Evolutionary conservation across 1,284 basidiomycete genomes (phyloP).

Genomic region (Xanthoconium separans): DNA sequence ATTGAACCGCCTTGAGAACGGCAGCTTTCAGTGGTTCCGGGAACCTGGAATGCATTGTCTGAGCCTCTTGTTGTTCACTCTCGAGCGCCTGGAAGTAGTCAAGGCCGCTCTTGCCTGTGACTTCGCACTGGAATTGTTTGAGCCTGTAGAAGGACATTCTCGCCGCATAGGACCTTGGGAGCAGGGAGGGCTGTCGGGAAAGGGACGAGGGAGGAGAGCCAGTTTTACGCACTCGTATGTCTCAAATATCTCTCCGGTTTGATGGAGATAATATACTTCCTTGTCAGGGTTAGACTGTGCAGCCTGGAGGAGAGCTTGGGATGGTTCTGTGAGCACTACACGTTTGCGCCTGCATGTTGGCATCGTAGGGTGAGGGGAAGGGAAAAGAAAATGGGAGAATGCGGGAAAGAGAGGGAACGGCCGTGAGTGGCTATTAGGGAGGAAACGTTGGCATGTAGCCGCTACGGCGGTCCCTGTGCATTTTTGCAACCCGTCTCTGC

Average conservation of each 20-base stretch:
- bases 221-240: conserved; percentile 77
- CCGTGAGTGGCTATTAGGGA: conserved; percentile 41
- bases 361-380: conserved; percentile 48
- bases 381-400: conserved; percentile 28
- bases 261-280: conserved; percentile 85
- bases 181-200: conserved; percentile 24
- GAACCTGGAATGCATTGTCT: conserved; percentile 86
- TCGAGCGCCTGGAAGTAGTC: conserved; percentile 94
- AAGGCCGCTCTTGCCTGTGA: conserved; percentile 89
- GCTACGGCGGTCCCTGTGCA: conserved; percentile 36
- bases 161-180: conserved; percentile 77
- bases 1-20: conserved; percentile 91
- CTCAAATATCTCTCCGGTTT: conserved; percentile 95
- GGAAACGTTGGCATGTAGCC: conserved; percentile 41
- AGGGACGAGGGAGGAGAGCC: conserved; percentile 10
- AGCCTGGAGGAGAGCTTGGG: conserved; percentile 62
- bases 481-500: conserved; percentile 34
- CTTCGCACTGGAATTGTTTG: conserved; percentile 93
- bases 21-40: conserved; percentile 90
- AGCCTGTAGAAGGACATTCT: conserved; percentile 93
- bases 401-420: conserved; percentile 38
- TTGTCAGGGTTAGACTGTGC: conserved; percentile 61
- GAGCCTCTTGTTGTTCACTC: conserved; percentile 87
- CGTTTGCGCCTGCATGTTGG: conserved; percentile 89
- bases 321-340: conserved; percentile 82